A percentile compares a stretch with the other conserved stretches of the same genome.
Conservation (phyloP, 345 rosid species). For the Eucalyptus sp. region DNA sequence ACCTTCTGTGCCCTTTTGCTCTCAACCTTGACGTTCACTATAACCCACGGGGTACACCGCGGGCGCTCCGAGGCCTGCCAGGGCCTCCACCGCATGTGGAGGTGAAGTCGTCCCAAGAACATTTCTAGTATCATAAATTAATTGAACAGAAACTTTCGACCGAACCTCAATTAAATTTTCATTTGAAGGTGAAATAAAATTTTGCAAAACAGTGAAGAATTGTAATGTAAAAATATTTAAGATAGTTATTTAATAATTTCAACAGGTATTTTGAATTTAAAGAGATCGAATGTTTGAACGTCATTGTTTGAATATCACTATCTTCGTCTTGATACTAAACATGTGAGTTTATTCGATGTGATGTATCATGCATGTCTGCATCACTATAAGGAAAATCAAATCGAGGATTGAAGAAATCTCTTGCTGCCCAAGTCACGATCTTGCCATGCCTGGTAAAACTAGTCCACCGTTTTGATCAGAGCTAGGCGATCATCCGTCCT, state of each 20-base stretch:
- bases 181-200: not conserved
- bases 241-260: not conserved
- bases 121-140: no score
- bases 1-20: not conserved
- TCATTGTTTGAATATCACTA: not conserved
- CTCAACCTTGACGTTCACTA: constrained; percentile 14
- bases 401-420: not conserved
- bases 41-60: constrained; percentile 25
- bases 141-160: no score
- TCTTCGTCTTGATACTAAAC: not conserved
- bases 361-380: not conserved
- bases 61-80: no score
- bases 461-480: not conserved
- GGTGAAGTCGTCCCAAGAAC: no score
- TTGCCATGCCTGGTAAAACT: not conserved
- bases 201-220: not conserved
- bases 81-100: no score
- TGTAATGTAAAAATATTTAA: not conserved
- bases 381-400: not conserved
- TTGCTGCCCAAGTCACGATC: not conserved
- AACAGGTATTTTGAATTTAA: no score
- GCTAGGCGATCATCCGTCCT: not conserved
- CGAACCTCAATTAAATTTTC: no score
- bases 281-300: not conserved
- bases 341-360: no score